These are phyloP conservation scores for Candida ipomoeae DNA, from an alignment of 805 yeast species.

Conservation along the genomic window DNA sequence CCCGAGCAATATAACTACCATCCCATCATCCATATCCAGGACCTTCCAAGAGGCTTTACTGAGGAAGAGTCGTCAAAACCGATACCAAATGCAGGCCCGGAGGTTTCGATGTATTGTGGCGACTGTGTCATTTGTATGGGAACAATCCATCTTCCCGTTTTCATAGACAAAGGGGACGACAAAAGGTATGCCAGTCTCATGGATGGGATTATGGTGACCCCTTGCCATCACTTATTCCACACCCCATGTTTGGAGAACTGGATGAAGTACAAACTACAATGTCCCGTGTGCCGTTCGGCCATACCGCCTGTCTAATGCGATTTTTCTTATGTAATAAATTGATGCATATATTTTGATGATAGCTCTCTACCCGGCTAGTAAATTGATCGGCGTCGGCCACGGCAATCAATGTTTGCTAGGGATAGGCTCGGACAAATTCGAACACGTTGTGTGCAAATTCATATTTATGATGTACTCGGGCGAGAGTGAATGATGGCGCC, in stretches of 20 bases:
- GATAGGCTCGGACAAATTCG: background rate
- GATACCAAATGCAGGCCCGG: slow-evolving; percentile 25
- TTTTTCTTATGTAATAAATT: background rate
- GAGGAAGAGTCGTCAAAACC: slow-evolving; percentile 44
- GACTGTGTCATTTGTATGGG: slow-evolving; percentile 91
- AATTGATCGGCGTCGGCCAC: too few relatives aligned
- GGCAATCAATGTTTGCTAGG: background rate
- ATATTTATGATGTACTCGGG: slow-evolving; percentile 9
- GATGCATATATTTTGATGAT: background rate
- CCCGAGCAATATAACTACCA: slow-evolving; percentile 88
- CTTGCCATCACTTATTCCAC: slow-evolving; percentile 89
- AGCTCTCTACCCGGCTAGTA: background rate
- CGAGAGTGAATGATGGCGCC: slow-evolving; percentile 2
- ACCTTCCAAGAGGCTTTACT: slow-evolving; percentile 55
- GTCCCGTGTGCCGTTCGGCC: slow-evolving; percentile 87
- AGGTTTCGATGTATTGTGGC: slow-evolving; percentile 41
- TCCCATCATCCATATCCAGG: slow-evolving; percentile 54
- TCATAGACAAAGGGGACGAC: slow-evolving; percentile 7
- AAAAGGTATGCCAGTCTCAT: slow-evolving; percentile 10
- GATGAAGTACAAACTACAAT: slow-evolving; percentile 90
- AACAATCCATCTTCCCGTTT: slow-evolving; percentile 12
- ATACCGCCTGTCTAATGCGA: slow-evolving; percentile 63
- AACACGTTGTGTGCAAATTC: slow-evolving; percentile 2
- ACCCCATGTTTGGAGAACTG: slow-evolving; percentile 83
- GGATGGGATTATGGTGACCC: slow-evolving; percentile 73